Evolutionary conservation across 345 rosid species (phyloP).

Genomic region (Eutrema heterophyllum): DNA sequence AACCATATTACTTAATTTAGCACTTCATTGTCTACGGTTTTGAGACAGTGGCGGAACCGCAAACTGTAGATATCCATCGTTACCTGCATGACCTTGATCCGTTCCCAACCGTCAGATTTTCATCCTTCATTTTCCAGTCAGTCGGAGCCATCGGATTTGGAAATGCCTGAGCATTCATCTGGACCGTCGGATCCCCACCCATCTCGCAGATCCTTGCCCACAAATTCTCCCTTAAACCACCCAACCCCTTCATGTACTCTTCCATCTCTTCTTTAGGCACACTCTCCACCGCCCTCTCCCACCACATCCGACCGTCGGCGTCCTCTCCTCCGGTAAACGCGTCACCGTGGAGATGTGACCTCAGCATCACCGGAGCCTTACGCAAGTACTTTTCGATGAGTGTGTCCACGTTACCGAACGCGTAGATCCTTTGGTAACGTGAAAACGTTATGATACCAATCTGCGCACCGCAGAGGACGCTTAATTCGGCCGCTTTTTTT

Average conservation of each 20-base stretch:
- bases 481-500: slow-evolving; percentile 31
- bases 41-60: not conserved
- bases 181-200: slow-evolving; percentile 8
- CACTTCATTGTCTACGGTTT: not conserved
- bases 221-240: slow-evolving; percentile 9
- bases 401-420: slow-evolving; percentile 31
- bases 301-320: slow-evolving; percentile 21
- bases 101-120: slow-evolving; percentile 3
- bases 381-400: slow-evolving; percentile 15
- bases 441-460: slow-evolving; percentile 31
- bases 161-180: not conserved
- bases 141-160: slow-evolving; percentile 2
- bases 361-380: slow-evolving; percentile 16
- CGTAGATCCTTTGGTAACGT: slow-evolving; percentile 14
- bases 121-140: not conserved
- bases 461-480: slow-evolving; percentile 31
- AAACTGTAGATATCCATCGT: not conserved
- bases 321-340: not conserved
- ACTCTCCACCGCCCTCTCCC: slow-evolving; percentile 32
- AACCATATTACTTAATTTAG: not conserved
- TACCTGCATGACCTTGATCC: slow-evolving; percentile 5
- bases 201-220: slow-evolving; percentile 10
- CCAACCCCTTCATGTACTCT: slow-evolving; percentile 20
- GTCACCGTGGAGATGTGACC: not conserved
- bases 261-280: slow-evolving; percentile 28